These are phyloP conservation scores for Dittrichia graveolens DNA, from an alignment of 129 eudicot genomes.

Conservation along the genomic window DNA sequence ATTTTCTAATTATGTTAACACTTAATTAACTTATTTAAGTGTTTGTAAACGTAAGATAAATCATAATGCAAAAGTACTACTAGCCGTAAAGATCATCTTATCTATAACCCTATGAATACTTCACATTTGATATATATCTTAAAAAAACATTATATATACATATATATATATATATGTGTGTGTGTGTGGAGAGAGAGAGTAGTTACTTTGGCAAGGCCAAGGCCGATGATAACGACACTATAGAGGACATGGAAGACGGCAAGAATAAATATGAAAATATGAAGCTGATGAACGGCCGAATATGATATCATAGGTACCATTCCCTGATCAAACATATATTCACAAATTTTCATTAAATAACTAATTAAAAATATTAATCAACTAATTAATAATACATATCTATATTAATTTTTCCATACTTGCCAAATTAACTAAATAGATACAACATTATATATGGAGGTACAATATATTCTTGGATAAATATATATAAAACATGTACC, in stretches of 20 bases:
- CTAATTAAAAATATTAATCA: neutral
- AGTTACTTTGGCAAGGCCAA: constrained; percentile 68
- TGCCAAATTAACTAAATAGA: too few relatives aligned
- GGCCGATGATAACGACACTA: constrained; percentile 57
- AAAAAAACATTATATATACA: neutral
- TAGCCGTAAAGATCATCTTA: too few relatives aligned
- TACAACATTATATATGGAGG: too few relatives aligned
- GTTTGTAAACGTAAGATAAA: too few relatives aligned
- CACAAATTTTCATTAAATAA: neutral
- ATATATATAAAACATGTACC: constrained; percentile 2
- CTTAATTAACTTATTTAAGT: too few relatives aligned
- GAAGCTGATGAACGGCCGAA: constrained; percentile 70
- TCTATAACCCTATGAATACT: too few relatives aligned
- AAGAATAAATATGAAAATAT: constrained; percentile 73
- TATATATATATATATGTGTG: neutral
- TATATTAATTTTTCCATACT: too few relatives aligned
- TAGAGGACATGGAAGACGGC: constrained; percentile 74
- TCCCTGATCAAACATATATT: constrained; percentile 29
- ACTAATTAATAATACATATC: too few relatives aligned
- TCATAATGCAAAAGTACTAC: too few relatives aligned
- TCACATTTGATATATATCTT: too few relatives aligned
- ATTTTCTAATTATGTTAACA: too few relatives aligned
- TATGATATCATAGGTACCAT: constrained; percentile 65
- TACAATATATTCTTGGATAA: neutral
- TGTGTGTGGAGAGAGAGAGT: neutral